Evolutionary conservation across 352 stramenopile genomes (phyloP).

Genomic region (Phytophthora gonapodyides): DNA sequence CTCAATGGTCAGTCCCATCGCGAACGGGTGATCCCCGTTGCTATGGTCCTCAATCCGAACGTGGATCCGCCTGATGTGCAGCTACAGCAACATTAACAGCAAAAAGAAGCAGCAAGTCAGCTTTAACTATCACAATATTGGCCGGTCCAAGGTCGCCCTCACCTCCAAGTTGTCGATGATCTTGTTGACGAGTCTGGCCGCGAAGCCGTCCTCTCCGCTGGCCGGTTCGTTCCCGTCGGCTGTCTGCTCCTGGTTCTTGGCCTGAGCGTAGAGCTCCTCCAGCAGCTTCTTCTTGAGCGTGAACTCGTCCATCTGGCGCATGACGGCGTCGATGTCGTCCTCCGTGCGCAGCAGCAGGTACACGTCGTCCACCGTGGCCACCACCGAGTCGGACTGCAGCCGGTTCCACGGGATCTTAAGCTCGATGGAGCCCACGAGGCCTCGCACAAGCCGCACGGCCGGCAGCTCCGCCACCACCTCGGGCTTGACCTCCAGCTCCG

Average conservation of each 20-base stretch:
- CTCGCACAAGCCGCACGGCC: constrained; percentile 72
- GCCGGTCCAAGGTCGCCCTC: neutral
- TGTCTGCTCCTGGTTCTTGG: constrained; percentile 63
- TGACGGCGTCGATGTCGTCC: constrained; percentile 78
- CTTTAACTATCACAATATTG: neutral
- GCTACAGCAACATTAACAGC: constrained; percentile 36
- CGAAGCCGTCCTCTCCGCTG: constrained; percentile 63
- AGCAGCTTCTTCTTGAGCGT: constrained; percentile 86
- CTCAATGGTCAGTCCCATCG: constrained; percentile 81
- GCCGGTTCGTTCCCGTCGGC: constrained; percentile 5
- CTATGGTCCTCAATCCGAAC: constrained; percentile 79
- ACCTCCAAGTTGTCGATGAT: constrained; percentile 91
- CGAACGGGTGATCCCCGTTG: constrained; percentile 82
- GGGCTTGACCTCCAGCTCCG: constrained; percentile 78
- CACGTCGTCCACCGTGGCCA: constrained; percentile 87
- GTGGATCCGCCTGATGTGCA: constrained; percentile 87
- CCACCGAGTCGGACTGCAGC: constrained; percentile 85
- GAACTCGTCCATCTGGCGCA: constrained; percentile 80
- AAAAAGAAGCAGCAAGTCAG: constrained; percentile 5
- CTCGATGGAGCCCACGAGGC: constrained; percentile 83
- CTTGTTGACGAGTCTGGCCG: constrained; percentile 82
- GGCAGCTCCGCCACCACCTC: constrained; percentile 69
- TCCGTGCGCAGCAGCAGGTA: constrained; percentile 82
- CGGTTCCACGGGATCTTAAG: constrained; percentile 92
- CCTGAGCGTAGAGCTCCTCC: constrained; percentile 76